A percentile compares a stretch with the other conserved stretches of the same genome.
phyloP scores from a whole-genome alignment of 2,329 filamentous ascomycete species.

The Colletotrichum viniferum region DNA sequence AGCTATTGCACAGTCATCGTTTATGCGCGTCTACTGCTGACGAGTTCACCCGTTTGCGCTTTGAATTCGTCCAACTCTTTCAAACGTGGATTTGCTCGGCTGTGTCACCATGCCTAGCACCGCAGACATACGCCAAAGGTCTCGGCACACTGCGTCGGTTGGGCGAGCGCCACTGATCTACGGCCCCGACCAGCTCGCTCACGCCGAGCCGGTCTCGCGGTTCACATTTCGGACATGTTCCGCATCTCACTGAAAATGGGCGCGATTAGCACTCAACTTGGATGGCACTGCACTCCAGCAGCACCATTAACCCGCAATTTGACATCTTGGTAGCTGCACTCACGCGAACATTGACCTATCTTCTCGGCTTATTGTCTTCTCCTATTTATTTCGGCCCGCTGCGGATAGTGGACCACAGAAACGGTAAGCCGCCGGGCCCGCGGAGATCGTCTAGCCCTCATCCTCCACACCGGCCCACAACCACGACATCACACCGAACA shows the following conservation, averaged over 20 bases:
- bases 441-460: background rate
- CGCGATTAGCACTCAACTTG: background rate
- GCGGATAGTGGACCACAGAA: background rate
- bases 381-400: background rate
- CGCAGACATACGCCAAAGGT: background rate
- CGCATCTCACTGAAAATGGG: background rate
- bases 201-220: background rate
- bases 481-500: background rate
- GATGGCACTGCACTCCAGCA: background rate
- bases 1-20: background rate
- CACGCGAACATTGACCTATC: background rate
- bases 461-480: background rate
- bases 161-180: background rate
- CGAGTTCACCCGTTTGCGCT: background rate
- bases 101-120: constrained; percentile 4
- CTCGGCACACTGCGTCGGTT: background rate
- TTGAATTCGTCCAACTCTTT: background rate
- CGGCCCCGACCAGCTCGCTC: background rate
- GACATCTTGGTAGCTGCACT: background rate
- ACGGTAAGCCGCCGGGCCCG: background rate
- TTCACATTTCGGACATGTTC: background rate
- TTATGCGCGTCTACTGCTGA: background rate
- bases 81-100: background rate
- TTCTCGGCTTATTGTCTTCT: background rate
- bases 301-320: background rate